Base-by-base conservation (phyloP, 2,329 filamentous ascomycete genomes). In the Colletotrichum ledebouriae region DNA sequence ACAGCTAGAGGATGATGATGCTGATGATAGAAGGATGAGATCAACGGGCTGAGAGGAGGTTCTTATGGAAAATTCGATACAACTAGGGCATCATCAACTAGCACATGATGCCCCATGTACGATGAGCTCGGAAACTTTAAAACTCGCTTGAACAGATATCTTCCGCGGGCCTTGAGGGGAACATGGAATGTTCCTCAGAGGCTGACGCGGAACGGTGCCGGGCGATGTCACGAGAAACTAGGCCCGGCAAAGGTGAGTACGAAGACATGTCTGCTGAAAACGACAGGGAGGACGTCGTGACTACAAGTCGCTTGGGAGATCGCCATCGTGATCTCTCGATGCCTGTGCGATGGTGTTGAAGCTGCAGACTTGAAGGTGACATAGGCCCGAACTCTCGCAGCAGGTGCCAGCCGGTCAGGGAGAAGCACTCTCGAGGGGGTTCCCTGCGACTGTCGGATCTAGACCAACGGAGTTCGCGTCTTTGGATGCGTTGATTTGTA, bases 1-100 rank as follows among this genome's bases (percentile, higher is more conserved):
- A 42, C 20, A 4, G 37, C 46, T 46, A 37, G 41, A 64, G 22
- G 50, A 53, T 39, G 56, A 49, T 39, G 63, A 25, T 46, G 53
- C 6, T 37, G 52, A 3, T n/a, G 52, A 4, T n/a, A 58, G 49
- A 57, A 67, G 12, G n/a, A 2, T 15, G 22, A 9, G 12, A 56
- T 10, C 13, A 3, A n/a, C 11, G 44, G 60, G n/a, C 34, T 34
- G 46, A 25, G n/a, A 15, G 22, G 56, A 47, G 25, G 33, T 64
- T 60, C 52, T 69, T 66, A 69, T 69, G 49, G 56, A 17, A 66
- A 50, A 44, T 29, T 10, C 15, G 17, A 3, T 12, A 25, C 6
- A 9, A 2, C 2, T 13, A 11, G 17, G 17, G 17, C 17, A 17
- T 17, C 17, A 17, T 17, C 17, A 17, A 2, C 3, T 13, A 11